Conservation (phyloP, 768 basidiomycete species). For the Suillus decipiens region DNA sequence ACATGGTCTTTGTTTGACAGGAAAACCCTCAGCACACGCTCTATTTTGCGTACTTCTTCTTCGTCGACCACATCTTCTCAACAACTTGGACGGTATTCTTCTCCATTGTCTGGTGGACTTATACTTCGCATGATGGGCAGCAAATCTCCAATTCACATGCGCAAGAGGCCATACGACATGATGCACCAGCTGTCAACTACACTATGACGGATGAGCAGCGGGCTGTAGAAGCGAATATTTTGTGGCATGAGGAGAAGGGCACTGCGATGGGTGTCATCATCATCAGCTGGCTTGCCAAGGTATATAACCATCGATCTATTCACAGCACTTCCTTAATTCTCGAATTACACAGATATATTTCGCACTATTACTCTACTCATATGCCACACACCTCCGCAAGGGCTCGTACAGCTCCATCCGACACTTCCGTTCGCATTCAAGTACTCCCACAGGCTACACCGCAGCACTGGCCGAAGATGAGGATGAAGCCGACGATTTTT, state of each 20-base stretch:
- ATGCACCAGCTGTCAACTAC: slow-evolving; percentile 46
- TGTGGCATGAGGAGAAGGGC: slow-evolving; percentile 92
- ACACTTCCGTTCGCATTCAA: slow-evolving; percentile 31
- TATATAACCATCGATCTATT: slow-evolving; percentile 34
- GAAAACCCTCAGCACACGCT: slow-evolving; percentile 85
- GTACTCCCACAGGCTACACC: slow-evolving; percentile 25
- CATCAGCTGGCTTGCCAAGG: slow-evolving; percentile 87
- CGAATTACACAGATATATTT: slow-evolving; percentile 77
- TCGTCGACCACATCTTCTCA: slow-evolving; percentile 87
- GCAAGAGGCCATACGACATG: slow-evolving; percentile 81
- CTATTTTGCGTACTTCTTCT: slow-evolving; percentile 90
- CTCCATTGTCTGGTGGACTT: slow-evolving; percentile 86
- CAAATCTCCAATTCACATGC: slow-evolving; percentile 82
- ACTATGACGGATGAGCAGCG: slow-evolving; percentile 67
- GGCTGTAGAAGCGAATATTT: slow-evolving; percentile 67
- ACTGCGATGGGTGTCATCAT: slow-evolving; percentile 76
- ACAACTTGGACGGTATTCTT: slow-evolving; percentile 95
- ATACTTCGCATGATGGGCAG: slow-evolving; percentile 89
- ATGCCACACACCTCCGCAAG: slow-evolving; percentile 87
- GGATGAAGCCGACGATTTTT: slow-evolving; percentile 67
- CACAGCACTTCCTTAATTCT: background rate
- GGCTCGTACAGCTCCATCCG: slow-evolving; percentile 85
- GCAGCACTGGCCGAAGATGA: slow-evolving; percentile 51
- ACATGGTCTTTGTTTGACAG: slow-evolving; percentile 43
- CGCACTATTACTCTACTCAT: slow-evolving; percentile 87